Base-by-base conservation (phyloP, 257 asterid genomes). In the Jaltomata sinuosa region DNA sequence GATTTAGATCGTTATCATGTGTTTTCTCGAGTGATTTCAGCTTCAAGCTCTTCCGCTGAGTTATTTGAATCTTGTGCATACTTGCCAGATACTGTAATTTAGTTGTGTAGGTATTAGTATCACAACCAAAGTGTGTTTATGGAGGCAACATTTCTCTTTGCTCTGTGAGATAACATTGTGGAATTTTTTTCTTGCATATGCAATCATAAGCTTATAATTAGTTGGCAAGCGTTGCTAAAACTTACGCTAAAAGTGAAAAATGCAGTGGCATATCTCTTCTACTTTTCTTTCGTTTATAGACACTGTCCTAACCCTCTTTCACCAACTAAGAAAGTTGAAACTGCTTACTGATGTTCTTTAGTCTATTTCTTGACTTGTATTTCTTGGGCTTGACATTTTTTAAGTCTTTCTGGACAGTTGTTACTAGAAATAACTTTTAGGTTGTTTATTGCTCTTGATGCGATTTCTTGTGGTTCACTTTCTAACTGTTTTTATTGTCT, bases 401-500 rank as follows among this genome's bases (percentile, higher is more conserved):
- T 6, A 4, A 47, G 81, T 76, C 27, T 76, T 27, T 76, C 61
- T 47, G 61, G 12, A 45, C 59, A 25, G 59, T 45, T 69, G 31
- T 19, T 76, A 16, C 42, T 47, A 47, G 47, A 15, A 27, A 42
- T 3, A 45, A 47, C 38, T 47, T 38, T 0, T 47, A 76, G 42
- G 25, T 27, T 25, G 61, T 76, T n/a, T 76, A 22, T 76, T 45
- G 81, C 81, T 76, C 38, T 76, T 76, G 25, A 76, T 21, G 40
- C 47, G 61, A 76, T 76, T 15, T 74, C 22, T 25, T 45, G 57
- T 45, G 57, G 38, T 80, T 36, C 14, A 52, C 15, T 31, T 79
- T 84, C 71, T 52, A 49, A 55, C 76, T 64, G 50, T 50, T 34
- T 81, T 84, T 87, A 74, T 67, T 32, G 72, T 86, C 40, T 86